These are phyloP conservation scores for Tolypocladium capitatum DNA, from an alignment of 2,329 filamentous ascomycete species.

Conservation along the genomic window DNA sequence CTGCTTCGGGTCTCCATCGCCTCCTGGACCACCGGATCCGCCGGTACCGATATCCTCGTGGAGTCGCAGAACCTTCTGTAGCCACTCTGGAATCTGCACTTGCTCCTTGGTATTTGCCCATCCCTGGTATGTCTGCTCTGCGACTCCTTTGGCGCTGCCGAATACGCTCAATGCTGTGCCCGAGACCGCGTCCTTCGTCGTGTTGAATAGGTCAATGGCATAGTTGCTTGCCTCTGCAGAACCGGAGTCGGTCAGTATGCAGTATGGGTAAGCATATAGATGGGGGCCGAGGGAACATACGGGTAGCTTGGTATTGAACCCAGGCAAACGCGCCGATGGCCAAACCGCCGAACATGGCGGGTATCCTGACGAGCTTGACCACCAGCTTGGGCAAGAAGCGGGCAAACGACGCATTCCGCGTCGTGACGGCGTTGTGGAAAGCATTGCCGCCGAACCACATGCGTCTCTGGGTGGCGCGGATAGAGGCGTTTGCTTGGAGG, in stretches of 20 bases:
- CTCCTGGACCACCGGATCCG: slow-evolving; percentile 33
- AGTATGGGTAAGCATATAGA: slow-evolving; percentile 8
- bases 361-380: slow-evolving; percentile 77
- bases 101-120: slow-evolving; percentile 77
- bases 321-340: slow-evolving; percentile 81
- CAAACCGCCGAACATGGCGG: slow-evolving; percentile 81
- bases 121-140: slow-evolving; percentile 64
- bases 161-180: slow-evolving; percentile 57
- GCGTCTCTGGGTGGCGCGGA: slow-evolving; percentile 47
- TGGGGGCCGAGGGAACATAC: slow-evolving; percentile 35
- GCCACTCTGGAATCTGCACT: slow-evolving; percentile 59
- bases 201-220: slow-evolving; percentile 53
- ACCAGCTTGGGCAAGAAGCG: slow-evolving; percentile 71
- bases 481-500: slow-evolving; percentile 49
- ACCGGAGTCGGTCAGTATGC: slow-evolving; percentile 11
- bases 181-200: slow-evolving; percentile 58
- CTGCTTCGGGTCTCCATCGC: slow-evolving; percentile 39
- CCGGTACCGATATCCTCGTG: slow-evolving; percentile 46
- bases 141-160: slow-evolving; percentile 59
- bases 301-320: slow-evolving; percentile 88
- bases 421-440: slow-evolving; percentile 65
- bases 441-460: slow-evolving; percentile 71
- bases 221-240: slow-evolving; percentile 34
- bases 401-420: slow-evolving; percentile 51
- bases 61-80: slow-evolving; percentile 56